Evolutionary conservation across 495 filamentous ascomycete genomes (phyloP).

Genomic region (Aspergillus cavernicola): DNA sequence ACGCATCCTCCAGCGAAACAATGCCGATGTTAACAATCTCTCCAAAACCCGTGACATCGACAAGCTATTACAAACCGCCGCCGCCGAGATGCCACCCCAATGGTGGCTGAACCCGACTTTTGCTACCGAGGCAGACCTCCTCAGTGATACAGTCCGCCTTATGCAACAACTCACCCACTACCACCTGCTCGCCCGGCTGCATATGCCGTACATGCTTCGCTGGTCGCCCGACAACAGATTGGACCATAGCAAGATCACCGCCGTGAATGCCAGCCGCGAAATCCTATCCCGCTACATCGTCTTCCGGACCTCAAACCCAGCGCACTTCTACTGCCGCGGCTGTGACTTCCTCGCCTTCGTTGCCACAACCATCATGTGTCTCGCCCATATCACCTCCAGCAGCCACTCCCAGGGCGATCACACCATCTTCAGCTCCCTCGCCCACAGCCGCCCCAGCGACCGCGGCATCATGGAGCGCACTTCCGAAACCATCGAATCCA

Average conservation of each 20-base stretch:
- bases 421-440: constrained; percentile 22
- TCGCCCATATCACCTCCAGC: constrained; percentile 26
- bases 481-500: constrained; percentile 32
- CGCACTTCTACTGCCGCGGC: constrained; percentile 42
- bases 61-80: constrained; percentile 38
- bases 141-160: constrained; percentile 14
- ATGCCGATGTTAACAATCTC: constrained; percentile 16
- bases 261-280: constrained; percentile 44
- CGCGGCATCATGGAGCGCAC: constrained; percentile 42
- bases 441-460: constrained; percentile 38
- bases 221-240: constrained; percentile 11
- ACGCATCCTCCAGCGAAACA: constrained; percentile 44
- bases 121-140: not conserved
- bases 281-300: constrained; percentile 41
- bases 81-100: constrained; percentile 28
- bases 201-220: constrained; percentile 31
- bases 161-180: constrained; percentile 40
- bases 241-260: constrained; percentile 34
- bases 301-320: constrained; percentile 30
- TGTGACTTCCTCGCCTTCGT: constrained; percentile 50
- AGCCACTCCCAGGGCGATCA: constrained; percentile 9
- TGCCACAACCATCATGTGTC: constrained; percentile 33
- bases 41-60: constrained; percentile 38
- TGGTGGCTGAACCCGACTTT: constrained; percentile 35
- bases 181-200: constrained; percentile 30